These are phyloP conservation scores for Aspergillus sp. DNA, from an alignment of 2,329 filamentous ascomycete species.

Conservation along the genomic window DNA sequence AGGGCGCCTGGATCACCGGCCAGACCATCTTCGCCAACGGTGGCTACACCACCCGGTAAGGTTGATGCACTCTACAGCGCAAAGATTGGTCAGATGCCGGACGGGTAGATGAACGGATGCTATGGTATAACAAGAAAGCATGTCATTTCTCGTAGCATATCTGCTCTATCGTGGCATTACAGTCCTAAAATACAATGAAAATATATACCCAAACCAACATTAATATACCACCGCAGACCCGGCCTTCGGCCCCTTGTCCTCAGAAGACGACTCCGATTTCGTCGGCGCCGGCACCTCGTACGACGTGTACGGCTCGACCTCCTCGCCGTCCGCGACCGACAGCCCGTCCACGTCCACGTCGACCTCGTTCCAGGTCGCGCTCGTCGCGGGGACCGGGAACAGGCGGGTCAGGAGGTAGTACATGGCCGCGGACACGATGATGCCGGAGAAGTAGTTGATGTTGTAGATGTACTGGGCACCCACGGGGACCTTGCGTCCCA, in stretches of 20 bases:
- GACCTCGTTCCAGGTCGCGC: slow-evolving; percentile 75
- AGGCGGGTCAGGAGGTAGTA: slow-evolving; percentile 72
- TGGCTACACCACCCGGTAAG: slow-evolving; percentile 46
- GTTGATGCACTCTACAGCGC: no score
- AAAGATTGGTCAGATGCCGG: no score
- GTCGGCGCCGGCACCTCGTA: slow-evolving; percentile 20
- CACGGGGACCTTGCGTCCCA: slow-evolving; percentile 69
- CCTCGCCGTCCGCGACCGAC: slow-evolving; percentile 32
- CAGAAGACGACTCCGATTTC: slow-evolving; percentile 9
- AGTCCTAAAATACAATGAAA: not conserved
- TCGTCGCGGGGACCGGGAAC: slow-evolving; percentile 71
- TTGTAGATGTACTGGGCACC: slow-evolving; percentile 86
- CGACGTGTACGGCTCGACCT: slow-evolving; percentile 20
- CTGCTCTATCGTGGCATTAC: not conserved
- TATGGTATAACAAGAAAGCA: not conserved
- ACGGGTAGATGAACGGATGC: not conserved
- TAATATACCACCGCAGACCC: slow-evolving; percentile 8
- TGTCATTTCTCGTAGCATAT: not conserved
- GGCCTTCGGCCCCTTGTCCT: slow-evolving; percentile 24
- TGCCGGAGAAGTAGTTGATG: slow-evolving; percentile 85
- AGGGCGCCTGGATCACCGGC: slow-evolving; percentile 48
- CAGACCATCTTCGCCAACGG: slow-evolving; percentile 52
- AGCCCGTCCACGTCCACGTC: slow-evolving; percentile 38
- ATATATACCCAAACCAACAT: slow-evolving; percentile 1
- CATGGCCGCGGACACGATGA: slow-evolving; percentile 63